phyloP scores from a whole-genome alignment of 2,329 filamentous ascomycete species.

The Apiospora koreana region DNA sequence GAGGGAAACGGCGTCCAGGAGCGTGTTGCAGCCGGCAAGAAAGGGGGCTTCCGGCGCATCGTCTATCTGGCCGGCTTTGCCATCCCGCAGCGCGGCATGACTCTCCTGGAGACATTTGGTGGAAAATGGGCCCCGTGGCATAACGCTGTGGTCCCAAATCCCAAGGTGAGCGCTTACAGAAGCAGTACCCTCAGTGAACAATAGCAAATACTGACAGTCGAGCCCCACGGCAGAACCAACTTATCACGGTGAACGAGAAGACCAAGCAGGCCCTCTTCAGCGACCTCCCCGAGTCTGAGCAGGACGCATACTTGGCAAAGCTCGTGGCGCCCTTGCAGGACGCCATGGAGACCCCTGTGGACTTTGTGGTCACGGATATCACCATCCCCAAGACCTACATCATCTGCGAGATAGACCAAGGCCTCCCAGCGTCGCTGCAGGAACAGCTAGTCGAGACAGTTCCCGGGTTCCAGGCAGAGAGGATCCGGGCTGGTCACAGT shows the following conservation, averaged over 20 bases:
- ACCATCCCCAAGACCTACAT: background rate
- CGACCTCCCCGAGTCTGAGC: background rate
- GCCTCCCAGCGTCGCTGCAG: constrained; percentile 9
- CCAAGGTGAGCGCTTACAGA: background rate
- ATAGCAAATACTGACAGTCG: background rate
- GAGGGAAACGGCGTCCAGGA: constrained; percentile 17
- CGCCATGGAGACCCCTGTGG: background rate
- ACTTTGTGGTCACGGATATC: background rate
- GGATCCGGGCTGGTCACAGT: constrained; percentile 10
- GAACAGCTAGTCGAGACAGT: constrained; percentile 1
- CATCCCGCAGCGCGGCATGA: background rate
- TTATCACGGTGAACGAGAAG: background rate
- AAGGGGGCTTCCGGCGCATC: constrained; percentile 16
- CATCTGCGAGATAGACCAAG: background rate
- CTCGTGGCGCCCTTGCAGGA: background rate
- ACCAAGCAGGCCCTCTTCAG: background rate
- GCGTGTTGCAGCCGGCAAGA: constrained; percentile 14
- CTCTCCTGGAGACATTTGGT: background rate
- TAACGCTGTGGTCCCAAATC: background rate
- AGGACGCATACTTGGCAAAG: background rate
- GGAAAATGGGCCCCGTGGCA: background rate
- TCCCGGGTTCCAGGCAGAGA: background rate
- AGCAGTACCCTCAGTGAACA: too few relatives aligned
- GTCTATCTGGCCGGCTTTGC: constrained; percentile 17
- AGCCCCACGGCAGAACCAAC: background rate